Evolutionary conservation across 1,284 basidiomycete species (phyloP).

Genomic region (Ceratobasidium sp.): DNA sequence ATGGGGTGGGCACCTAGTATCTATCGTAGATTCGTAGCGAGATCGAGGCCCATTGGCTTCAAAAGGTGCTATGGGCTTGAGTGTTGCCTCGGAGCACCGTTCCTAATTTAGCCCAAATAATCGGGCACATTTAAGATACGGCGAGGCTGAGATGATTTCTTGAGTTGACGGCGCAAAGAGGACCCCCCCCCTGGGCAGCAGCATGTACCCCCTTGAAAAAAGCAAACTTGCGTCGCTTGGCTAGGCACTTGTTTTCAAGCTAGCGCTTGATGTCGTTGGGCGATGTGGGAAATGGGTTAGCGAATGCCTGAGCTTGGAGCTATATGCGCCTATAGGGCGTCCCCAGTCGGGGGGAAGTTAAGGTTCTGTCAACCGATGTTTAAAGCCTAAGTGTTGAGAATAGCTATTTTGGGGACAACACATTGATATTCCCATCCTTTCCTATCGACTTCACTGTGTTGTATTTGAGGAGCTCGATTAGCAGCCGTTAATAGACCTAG

Average conservation of each 20-base stretch:
- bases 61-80: conserved; percentile 18
- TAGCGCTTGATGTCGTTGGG: not conserved
- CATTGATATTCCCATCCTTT: not conserved
- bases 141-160: conserved; percentile 4
- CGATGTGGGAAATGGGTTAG: not conserved
- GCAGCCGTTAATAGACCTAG: not conserved
- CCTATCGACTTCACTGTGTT: not conserved
- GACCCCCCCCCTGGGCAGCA: conserved; percentile 9
- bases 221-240: conserved; percentile 8
- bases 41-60: conserved; percentile 22
- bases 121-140: conserved; percentile 12
- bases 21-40: not conserved
- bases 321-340: not conserved
- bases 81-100: conserved; percentile 6
- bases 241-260: conserved; percentile 13
- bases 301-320: not conserved
- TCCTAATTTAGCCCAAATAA: conserved; percentile 3
- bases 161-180: not conserved
- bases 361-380: conserved; percentile 12
- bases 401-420: conserved; percentile 7
- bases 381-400: conserved; percentile 11
- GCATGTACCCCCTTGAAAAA: conserved; percentile 7
- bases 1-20: not conserved
- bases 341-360: conserved; percentile 5
- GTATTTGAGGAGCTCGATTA: not conserved